Conservation (phyloP, 2,329 filamentous ascomycete species). For the Colletotrichum tropicicola region DNA sequence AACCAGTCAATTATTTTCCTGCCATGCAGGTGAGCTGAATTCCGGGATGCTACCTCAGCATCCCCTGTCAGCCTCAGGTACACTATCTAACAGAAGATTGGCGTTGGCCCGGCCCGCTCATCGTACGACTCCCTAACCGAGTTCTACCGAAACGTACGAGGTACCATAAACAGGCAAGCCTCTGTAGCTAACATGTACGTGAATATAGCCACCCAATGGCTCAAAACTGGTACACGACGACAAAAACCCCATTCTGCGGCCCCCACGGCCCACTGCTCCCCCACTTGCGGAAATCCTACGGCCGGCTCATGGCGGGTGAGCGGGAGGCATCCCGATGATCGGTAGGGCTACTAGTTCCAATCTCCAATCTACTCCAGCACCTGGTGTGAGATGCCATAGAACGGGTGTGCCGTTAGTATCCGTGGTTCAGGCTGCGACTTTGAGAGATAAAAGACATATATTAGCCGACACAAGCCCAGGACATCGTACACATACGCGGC, state of each 20-base stretch:
- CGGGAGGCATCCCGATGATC: background rate
- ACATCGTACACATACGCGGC: no score
- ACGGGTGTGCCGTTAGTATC: no score
- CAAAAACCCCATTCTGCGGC: background rate
- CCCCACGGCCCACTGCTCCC: background rate
- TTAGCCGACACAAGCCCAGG: no score
- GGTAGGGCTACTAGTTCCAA: no score
- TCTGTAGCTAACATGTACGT: background rate
- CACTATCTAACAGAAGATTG: background rate
- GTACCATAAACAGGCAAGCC: no score
- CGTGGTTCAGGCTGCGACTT: no score
- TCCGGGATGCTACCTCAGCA: background rate
- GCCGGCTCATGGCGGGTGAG: background rate
- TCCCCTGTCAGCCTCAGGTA: background rate
- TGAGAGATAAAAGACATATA: no score
- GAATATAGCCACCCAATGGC: background rate
- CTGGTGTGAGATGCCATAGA: no score
- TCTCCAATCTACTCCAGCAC: no score
- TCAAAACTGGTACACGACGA: background rate
- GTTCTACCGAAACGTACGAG: background rate
- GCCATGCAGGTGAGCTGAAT: background rate
- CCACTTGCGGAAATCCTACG: no score
- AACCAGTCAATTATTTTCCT: background rate
- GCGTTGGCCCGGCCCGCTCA: background rate
- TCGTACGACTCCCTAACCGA: background rate